Evolutionary conservation across 257 asterid genomes (phyloP).

Genomic region (Petunia axillaris): DNA sequence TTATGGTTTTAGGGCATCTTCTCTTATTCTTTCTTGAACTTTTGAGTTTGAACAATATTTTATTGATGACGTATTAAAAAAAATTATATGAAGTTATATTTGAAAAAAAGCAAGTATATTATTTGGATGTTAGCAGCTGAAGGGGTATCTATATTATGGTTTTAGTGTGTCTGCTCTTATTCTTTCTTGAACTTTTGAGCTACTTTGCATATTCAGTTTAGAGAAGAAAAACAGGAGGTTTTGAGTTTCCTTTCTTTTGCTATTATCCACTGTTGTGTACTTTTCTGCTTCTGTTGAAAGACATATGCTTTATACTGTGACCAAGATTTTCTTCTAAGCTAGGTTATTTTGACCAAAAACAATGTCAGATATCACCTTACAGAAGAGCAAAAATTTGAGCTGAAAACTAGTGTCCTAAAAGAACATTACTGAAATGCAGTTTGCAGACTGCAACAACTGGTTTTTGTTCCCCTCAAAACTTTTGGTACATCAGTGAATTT

Average conservation of each 20-base stretch:
- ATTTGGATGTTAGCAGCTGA: too few relatives aligned
- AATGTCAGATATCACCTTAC: constrained; percentile 6
- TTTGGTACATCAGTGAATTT: background rate
- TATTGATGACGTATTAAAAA: too few relatives aligned
- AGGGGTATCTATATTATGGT: background rate
- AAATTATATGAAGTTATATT: too few relatives aligned
- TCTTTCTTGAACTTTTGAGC: background rate
- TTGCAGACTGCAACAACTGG: background rate
- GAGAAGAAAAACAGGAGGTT: background rate
- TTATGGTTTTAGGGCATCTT: too few relatives aligned
- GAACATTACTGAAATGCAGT: background rate
- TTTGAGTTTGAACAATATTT: too few relatives aligned
- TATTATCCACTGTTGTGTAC: too few relatives aligned
- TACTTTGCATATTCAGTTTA: background rate
- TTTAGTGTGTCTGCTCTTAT: background rate
- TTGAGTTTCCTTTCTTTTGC: background rate
- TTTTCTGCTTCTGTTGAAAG: too few relatives aligned
- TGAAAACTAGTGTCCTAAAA: background rate
- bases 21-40: too few relatives aligned
- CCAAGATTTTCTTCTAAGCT: too few relatives aligned
- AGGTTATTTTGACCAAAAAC: too few relatives aligned
- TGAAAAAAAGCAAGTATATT: too few relatives aligned
- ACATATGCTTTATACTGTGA: too few relatives aligned
- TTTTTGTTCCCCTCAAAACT: background rate
- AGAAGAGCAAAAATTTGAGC: background rate